These are phyloP conservation scores for Magnusiomyces suaveolens DNA, from an alignment of 1,139 yeast genomes.

Conservation along the genomic window DNA sequence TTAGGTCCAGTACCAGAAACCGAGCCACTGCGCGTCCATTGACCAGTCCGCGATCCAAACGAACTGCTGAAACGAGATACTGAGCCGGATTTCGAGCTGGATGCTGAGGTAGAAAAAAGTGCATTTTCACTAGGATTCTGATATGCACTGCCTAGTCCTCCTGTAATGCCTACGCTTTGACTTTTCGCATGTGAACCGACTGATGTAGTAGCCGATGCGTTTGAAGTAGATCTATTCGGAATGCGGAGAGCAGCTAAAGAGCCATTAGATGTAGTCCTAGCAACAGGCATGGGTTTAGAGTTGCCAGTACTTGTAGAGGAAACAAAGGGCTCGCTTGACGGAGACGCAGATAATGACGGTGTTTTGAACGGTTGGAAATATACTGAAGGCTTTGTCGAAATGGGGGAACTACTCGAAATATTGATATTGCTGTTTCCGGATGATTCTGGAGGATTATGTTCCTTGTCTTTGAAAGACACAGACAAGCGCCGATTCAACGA, in stretches of 20 bases:
- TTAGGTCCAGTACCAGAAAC: constrained; percentile 18
- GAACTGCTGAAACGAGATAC: constrained; percentile 27
- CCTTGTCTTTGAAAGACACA: background rate
- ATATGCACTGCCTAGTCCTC: background rate
- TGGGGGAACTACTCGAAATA: constrained; percentile 7
- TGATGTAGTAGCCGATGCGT: constrained; percentile 22
- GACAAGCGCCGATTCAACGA: background rate
- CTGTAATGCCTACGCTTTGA: constrained; percentile 5
- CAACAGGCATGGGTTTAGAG: constrained; percentile 22
- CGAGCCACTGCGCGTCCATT: constrained; percentile 23
- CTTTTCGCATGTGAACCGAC: constrained; percentile 6
- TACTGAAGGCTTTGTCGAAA: constrained; percentile 19
- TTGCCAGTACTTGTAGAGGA: constrained; percentile 12
- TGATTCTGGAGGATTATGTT: background rate
- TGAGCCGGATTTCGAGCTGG: constrained; percentile 21
- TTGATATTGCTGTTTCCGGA: background rate
- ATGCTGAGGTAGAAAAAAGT: constrained; percentile 20
- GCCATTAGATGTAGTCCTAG: constrained; percentile 25
- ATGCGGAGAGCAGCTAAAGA: constrained; percentile 27
- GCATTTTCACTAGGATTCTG: constrained; percentile 13
- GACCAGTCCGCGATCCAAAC: constrained; percentile 25
- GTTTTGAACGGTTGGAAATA: constrained; percentile 33
- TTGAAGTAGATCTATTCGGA: constrained; percentile 23
- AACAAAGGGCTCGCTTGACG: constrained; percentile 17
- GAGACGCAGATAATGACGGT: constrained; percentile 32